A percentile compares a stretch with the other conserved stretches of the same genome.
Conservation (phyloP, 345 rosid species). For the Trapa incisa region DNA sequence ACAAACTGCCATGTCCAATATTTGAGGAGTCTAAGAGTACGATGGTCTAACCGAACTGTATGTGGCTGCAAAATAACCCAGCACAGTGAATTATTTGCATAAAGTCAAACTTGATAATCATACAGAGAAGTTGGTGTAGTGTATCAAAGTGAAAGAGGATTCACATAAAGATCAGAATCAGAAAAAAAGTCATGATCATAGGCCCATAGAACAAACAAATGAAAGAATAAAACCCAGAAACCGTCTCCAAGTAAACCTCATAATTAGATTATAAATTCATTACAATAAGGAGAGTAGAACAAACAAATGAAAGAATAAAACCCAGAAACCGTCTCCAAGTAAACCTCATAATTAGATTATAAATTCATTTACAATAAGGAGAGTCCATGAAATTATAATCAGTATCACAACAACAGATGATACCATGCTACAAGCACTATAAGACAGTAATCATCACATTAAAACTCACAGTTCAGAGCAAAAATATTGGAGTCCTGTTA, state of each 20-base stretch:
- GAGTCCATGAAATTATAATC: not conserved
- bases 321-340: not conserved
- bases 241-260: not conserved
- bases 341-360: not conserved
- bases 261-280: not conserved
- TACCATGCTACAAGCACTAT: not conserved
- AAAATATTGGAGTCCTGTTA: not conserved
- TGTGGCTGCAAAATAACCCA: constrained; percentile 45
- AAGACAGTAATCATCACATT: not conserved
- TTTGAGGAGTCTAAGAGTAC: constrained; percentile 57
- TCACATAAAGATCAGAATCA: not conserved
- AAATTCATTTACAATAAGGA: not conserved
- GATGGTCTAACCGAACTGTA: constrained; percentile 60
- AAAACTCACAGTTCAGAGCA: not conserved
- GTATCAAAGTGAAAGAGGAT: not conserved
- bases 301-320: not conserved
- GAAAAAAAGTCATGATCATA: not conserved
- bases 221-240: not conserved
- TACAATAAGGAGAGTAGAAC: not conserved
- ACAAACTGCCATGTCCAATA: constrained; percentile 99
- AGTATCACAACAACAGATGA: not conserved
- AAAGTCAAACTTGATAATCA: not conserved
- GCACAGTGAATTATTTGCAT: not conserved
- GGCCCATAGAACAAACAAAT: too few species aligned
- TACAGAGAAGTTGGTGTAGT: not conserved